These are phyloP conservation scores for Mycena alexandri DNA, from an alignment of 768 basidiomycete species.

Conservation along the genomic window DNA sequence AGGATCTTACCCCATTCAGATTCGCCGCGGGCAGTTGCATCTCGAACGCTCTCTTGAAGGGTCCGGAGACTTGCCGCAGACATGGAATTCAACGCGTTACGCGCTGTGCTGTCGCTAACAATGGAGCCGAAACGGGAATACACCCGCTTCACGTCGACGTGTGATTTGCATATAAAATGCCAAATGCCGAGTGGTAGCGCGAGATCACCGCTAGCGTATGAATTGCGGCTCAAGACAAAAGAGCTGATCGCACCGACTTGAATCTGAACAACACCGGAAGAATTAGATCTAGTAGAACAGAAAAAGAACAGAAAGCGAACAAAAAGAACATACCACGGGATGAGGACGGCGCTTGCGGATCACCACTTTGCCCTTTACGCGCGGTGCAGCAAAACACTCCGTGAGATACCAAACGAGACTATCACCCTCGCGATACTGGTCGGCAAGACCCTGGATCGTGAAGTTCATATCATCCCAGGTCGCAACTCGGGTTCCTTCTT, in stretches of 20 bases:
- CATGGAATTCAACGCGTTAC: background rate
- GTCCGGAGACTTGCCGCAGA: background rate
- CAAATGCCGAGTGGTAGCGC: background rate
- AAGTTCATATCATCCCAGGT: conserved; percentile 35
- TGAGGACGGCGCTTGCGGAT: background rate
- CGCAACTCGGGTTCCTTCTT: no score
- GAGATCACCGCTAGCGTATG: background rate
- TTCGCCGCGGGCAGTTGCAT: background rate
- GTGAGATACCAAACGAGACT: conserved; percentile 11
- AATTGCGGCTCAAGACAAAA: background rate
- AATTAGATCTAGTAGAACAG: no score
- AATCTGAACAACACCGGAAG: background rate
- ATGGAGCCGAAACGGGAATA: background rate
- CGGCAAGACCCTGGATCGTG: conserved; percentile 29
- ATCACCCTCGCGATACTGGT: conserved; percentile 32
- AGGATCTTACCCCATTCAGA: background rate
- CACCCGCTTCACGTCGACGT: background rate
- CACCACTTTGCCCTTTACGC: background rate
- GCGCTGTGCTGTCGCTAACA: conserved; percentile 1
- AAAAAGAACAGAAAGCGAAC: background rate
- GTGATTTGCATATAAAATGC: background rate
- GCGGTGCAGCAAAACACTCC: background rate
- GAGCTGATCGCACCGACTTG: background rate
- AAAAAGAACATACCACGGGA: background rate
- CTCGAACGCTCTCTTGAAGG: background rate